These are phyloP conservation scores for Clarireedia sp. DNA, from an alignment of 2,329 filamentous ascomycete species.

Conservation along the genomic window DNA sequence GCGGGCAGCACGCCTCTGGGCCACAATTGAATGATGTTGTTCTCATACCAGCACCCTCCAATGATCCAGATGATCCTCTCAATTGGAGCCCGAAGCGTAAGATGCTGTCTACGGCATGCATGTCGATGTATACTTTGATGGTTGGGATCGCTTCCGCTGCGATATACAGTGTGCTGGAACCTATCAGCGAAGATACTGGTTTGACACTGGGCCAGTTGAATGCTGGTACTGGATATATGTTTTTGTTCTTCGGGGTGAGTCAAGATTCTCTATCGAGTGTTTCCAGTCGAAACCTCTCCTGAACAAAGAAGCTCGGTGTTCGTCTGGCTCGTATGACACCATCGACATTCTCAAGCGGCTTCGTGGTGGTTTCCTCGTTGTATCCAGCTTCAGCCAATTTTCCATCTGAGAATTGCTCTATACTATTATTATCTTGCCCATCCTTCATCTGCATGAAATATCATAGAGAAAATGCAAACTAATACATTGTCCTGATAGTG, in stretches of 20 bases:
- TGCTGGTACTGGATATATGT: slow-evolving; percentile 44
- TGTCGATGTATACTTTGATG: slow-evolving; percentile 38
- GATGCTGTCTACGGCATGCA: slow-evolving; percentile 22
- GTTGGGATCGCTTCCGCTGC: slow-evolving; percentile 41
- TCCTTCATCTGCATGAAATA: too few relatives aligned
- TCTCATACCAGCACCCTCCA: slow-evolving; percentile 28
- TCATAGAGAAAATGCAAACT: not conserved
- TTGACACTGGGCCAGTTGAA: slow-evolving; percentile 38
- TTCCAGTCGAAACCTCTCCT: too few relatives aligned
- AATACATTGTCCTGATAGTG: slow-evolving; percentile 33
- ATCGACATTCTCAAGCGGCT: too few relatives aligned
- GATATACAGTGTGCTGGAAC: slow-evolving; percentile 42
- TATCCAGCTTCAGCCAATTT: too few relatives aligned
- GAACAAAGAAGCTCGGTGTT: too few relatives aligned
- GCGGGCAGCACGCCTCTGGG: slow-evolving; percentile 19
- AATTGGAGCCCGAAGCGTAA: slow-evolving; percentile 33
- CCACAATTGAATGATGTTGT: slow-evolving; percentile 26
- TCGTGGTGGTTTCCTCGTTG: too few relatives aligned
- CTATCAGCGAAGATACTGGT: slow-evolving; percentile 39
- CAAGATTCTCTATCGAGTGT: not conserved
- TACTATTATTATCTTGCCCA: too few relatives aligned
- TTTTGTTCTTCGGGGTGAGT: slow-evolving; percentile 30
- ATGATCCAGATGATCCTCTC: slow-evolving; percentile 34
- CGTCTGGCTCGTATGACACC: too few relatives aligned
- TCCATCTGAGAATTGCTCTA: too few relatives aligned